Evolutionary conservation across 164 flowering plant genomes (phyloP).

Genomic region (Stephania japonica): DNA sequence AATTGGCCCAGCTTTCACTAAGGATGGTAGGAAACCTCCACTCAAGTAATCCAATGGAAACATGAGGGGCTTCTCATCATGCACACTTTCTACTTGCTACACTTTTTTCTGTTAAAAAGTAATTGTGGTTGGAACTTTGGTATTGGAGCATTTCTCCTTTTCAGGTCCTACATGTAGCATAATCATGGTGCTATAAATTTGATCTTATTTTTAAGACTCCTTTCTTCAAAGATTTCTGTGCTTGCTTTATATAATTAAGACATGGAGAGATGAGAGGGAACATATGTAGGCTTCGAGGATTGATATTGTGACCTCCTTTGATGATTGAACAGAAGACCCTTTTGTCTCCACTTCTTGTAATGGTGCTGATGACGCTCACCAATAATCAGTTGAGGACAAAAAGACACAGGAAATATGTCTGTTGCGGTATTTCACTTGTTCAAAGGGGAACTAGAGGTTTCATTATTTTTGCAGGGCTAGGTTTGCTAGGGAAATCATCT

Average conservation of each 20-base stretch:
- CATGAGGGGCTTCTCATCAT: not conserved
- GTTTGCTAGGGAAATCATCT: not conserved
- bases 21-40: not conserved
- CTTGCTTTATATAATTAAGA: not conserved
- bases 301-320: slow-evolving; percentile 10
- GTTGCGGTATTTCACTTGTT: not conserved
- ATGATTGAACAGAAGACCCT: slow-evolving; percentile 44
- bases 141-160: not conserved
- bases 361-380: slow-evolving; percentile 10
- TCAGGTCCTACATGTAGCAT: not conserved
- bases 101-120: not conserved
- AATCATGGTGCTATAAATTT: not conserved
- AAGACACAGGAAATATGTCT: not conserved
- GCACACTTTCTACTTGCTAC: not conserved
- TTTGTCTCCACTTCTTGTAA: slow-evolving; percentile 37
- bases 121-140: not conserved
- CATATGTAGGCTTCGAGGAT: not conserved
- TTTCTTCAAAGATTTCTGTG: slow-evolving; percentile 1
- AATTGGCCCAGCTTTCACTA: not conserved
- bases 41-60: not conserved
- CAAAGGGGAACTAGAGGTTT: not conserved
- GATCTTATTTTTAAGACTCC: not conserved
- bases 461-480: not conserved
- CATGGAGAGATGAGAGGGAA: not conserved
- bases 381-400: not conserved